Evolutionary conservation across 371 early-diverging fungal species (phyloP).

Genomic region (Mucor piriformis): DNA sequence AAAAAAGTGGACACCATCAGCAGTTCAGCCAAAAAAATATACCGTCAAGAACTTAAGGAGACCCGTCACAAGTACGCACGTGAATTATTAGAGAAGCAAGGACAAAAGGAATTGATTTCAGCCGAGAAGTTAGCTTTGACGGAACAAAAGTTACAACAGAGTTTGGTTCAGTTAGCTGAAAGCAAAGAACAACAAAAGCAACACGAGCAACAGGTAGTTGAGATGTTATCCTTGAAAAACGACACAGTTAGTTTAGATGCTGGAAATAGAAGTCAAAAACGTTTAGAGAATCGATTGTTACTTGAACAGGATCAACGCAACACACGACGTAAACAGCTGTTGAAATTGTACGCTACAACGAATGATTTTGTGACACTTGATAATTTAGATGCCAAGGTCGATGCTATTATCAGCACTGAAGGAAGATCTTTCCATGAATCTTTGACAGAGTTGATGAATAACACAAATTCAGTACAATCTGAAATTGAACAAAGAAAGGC

Average conservation of each 20-base stretch:
- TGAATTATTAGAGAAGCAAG: constrained; percentile 46
- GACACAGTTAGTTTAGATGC: not conserved
- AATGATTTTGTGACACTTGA: constrained; percentile 49
- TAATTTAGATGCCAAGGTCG: constrained; percentile 46
- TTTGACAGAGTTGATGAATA: constrained; percentile 37
- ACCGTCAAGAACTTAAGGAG: constrained; percentile 39
- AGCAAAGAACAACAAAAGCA: constrained; percentile 19
- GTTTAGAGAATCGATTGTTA: constrained; percentile 28
- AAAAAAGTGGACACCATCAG: not conserved
- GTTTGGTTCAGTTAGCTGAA: not conserved
- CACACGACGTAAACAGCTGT: constrained; percentile 33
- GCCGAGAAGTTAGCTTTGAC: constrained; percentile 27
- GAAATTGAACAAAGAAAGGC: constrained; percentile 49
- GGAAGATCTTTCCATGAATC: constrained; percentile 27
- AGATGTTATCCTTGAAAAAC: constrained; percentile 23
- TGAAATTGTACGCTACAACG: constrained; percentile 37
- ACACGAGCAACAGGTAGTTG: constrained; percentile 37
- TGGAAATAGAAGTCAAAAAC: constrained; percentile 21
- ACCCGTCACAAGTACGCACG: constrained; percentile 46
- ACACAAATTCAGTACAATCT: constrained; percentile 18
- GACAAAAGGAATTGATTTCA: constrained; percentile 30
- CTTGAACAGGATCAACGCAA: constrained; percentile 27
- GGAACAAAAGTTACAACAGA: not conserved
- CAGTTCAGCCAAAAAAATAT: constrained; percentile 25
- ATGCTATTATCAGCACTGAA: constrained; percentile 29